Percentiles rank a stretch among this genome's conserved stretches.
These are phyloP conservation scores for Eragrostis tef DNA, from an alignment of 202 grass and related monocot genomes.

Conservation along the genomic window DNA sequence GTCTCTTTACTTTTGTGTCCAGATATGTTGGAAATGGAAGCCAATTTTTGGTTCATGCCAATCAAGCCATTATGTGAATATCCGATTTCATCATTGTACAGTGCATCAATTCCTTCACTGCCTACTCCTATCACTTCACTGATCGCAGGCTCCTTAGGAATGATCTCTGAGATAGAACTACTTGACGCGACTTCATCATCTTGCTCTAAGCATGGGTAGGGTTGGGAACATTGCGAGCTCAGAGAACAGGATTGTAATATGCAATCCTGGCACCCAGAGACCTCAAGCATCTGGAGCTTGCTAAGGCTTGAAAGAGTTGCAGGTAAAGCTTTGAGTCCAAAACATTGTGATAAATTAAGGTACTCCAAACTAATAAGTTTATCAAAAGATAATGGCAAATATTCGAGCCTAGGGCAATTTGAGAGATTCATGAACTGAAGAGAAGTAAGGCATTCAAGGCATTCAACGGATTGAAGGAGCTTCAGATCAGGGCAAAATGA, in stretches of 20 bases:
- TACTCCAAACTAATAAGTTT: conserved; percentile 43
- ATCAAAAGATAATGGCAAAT: conserved; percentile 42
- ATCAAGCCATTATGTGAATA: not conserved
- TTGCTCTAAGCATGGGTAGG: conserved; percentile 31
- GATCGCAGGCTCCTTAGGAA: conserved; percentile 10
- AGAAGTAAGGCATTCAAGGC: too few relatives aligned
- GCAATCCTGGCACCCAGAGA: conserved; percentile 46
- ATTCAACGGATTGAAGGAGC: conserved; percentile 39
- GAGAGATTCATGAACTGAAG: conserved; percentile 54
- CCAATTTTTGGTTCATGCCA: conserved; percentile 8
- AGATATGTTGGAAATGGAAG: not conserved
- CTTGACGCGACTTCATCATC: conserved; percentile 34
- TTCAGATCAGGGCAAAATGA: conserved; percentile 55
- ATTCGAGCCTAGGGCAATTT: conserved; percentile 50
- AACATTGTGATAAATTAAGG: conserved; percentile 41
- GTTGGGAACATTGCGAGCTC: conserved; percentile 25
- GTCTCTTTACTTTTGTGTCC: conserved; percentile 14
- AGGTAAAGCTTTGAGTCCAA: conserved; percentile 39
- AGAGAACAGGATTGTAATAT: conserved; percentile 37
- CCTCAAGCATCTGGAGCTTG: conserved; percentile 30
- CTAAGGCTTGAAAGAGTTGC: conserved; percentile 6
- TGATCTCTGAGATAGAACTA: conserved; percentile 35
- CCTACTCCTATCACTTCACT: conserved; percentile 16
- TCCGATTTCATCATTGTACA: not conserved
- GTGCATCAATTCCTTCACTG: not conserved